phyloP scores from a whole-genome alignment of 371 early-diverging fungal species.

The Mortierella sp. region DNA sequence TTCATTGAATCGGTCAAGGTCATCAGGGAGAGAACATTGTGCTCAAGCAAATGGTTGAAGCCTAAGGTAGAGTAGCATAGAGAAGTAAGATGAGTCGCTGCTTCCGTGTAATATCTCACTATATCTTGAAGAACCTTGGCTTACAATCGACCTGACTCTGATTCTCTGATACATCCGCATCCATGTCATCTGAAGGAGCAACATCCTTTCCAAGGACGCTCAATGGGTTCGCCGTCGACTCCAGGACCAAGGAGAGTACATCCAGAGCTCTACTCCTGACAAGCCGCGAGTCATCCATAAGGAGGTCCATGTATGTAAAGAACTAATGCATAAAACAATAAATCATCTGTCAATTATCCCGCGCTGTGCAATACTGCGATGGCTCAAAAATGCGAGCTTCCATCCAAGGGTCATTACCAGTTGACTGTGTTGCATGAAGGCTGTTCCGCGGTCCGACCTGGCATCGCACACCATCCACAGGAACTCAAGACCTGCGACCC shows the following conservation, averaged over 20 bases:
- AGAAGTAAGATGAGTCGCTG: not conserved
- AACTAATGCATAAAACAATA: constrained; percentile 17
- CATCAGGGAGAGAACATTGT: constrained; percentile 32
- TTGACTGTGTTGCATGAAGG: constrained; percentile 51
- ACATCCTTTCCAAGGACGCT: constrained; percentile 42
- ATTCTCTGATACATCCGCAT: constrained; percentile 37
- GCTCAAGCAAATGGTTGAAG: constrained; percentile 37
- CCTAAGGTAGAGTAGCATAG: constrained; percentile 15
- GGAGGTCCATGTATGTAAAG: constrained; percentile 51
- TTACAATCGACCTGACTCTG: constrained; percentile 41
- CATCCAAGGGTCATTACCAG: constrained; percentile 22
- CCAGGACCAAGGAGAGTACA: constrained; percentile 48
- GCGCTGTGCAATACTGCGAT: not conserved
- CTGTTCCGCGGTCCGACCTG: constrained; percentile 37
- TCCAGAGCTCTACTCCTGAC: constrained; percentile 57
- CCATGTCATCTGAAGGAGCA: constrained; percentile 14
- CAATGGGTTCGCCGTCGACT: constrained; percentile 47
- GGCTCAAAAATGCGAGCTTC: not conserved
- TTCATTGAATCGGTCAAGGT: constrained; percentile 37
- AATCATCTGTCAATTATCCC: not conserved
- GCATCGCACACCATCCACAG: constrained; percentile 50
- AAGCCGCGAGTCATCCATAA: constrained; percentile 58
- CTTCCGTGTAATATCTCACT: not conserved
- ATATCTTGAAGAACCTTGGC: not conserved
- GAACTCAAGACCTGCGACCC: constrained; percentile 56